Conservation (phyloP, 768 basidiomycete genomes). For the Tubosaeta sp. region DNA sequence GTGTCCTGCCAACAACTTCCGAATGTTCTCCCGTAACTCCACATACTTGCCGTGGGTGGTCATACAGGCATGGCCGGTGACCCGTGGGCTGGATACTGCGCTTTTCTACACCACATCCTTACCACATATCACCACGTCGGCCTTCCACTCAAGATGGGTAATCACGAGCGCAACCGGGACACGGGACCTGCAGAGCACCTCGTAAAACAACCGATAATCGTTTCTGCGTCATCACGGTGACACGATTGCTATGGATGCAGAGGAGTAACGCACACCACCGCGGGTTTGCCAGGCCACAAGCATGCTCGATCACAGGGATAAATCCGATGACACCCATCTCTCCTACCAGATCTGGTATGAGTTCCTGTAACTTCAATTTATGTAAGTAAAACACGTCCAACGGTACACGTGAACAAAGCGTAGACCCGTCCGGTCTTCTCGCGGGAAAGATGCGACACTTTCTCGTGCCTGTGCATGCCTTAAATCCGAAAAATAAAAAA, state of each 20-base stretch:
- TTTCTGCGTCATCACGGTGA: constrained; percentile 33
- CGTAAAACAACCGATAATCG: constrained; percentile 41
- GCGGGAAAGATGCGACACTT: neutral
- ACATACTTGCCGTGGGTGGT: constrained; percentile 30
- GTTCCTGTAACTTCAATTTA: no score
- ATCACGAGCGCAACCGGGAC: constrained; percentile 33
- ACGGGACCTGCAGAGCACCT: constrained; percentile 36
- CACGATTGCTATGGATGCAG: constrained; percentile 39
- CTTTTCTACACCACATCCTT: constrained; percentile 22
- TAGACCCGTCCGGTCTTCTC: neutral
- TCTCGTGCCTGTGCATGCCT: neutral
- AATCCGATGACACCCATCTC: no score
- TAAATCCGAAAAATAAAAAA: neutral
- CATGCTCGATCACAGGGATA: no score
- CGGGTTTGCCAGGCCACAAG: constrained; percentile 30
- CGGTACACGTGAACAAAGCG: neutral
- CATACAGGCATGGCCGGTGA: constrained; percentile 36
- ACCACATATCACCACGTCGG: constrained; percentile 34
- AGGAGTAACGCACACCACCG: constrained; percentile 41
- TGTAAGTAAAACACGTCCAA: no score
- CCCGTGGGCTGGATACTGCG: constrained; percentile 25
- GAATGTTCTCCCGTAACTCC: constrained; percentile 19
- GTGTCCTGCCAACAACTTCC: constrained; percentile 12
- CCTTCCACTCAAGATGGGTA: constrained; percentile 37
- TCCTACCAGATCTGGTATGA: no score